Conservation (phyloP, 495 filamentous ascomycete species). For the Amphirosellinia nigrospora region DNA sequence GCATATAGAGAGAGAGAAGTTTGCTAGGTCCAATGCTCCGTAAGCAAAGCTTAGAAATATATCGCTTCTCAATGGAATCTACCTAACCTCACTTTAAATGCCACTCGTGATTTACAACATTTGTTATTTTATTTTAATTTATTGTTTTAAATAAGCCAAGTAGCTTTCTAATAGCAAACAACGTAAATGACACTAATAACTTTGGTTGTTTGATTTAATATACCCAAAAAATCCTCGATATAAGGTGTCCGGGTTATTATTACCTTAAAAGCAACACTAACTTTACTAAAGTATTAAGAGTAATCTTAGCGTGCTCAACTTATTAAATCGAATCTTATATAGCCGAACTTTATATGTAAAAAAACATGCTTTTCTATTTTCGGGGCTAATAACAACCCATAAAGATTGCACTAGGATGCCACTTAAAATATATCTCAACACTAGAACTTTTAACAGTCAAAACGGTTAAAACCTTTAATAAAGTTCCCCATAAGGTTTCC, state of each 20-base stretch:
- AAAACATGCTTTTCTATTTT: neutral
- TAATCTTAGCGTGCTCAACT: neutral
- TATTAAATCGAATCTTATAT: neutral
- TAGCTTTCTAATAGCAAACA: too few relatives aligned
- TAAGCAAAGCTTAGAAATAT: neutral
- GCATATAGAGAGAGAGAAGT: neutral
- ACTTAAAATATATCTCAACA: neutral
- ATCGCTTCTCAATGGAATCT: neutral
- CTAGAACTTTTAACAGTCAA: neutral
- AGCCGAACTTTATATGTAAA: neutral
- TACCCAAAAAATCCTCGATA: too few relatives aligned
- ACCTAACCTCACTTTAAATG: neutral
- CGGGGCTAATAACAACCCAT: neutral
- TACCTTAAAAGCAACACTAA: neutral
- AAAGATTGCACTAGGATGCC: too few relatives aligned
- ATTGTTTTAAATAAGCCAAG: neutral
- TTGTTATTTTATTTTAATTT: neutral
- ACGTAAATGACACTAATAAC: neutral
- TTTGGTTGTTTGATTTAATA: neutral
- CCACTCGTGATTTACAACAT: neutral
- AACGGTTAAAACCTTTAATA: neutral
- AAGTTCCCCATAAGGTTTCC: neutral
- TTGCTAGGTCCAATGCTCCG: neutral
- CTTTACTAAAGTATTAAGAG: neutral
- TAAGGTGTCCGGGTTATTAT: too few relatives aligned